phyloP scores from a whole-genome alignment of 495 filamentous ascomycete species.

The Penicillium samsonianum region DNA sequence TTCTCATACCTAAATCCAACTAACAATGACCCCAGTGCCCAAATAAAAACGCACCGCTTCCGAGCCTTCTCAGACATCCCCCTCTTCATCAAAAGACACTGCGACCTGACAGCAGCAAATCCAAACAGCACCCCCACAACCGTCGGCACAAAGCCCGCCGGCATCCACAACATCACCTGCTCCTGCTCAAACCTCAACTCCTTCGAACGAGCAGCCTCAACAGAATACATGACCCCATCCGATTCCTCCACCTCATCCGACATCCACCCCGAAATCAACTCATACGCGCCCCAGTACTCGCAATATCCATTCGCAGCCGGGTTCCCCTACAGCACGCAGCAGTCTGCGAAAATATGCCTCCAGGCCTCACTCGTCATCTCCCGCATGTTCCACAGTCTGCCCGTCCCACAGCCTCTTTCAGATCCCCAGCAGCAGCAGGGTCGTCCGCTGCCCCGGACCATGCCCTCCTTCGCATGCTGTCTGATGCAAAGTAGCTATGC shows the following conservation, averaged over 20 bases:
- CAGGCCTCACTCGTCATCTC: constrained; percentile 54
- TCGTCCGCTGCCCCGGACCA: constrained; percentile 51
- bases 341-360: constrained; percentile 57
- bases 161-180: constrained; percentile 36
- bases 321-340: constrained; percentile 54
- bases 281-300: constrained; percentile 26
- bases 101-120: constrained; percentile 50
- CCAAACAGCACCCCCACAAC: constrained; percentile 27
- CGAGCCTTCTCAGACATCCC: constrained; percentile 62
- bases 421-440: constrained; percentile 28
- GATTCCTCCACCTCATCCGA: constrained; percentile 41
- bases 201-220: constrained; percentile 37
- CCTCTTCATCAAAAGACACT: constrained; percentile 60
- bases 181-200: constrained; percentile 38
- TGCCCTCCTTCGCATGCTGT: constrained; percentile 63
- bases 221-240: constrained; percentile 42
- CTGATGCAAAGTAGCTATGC: constrained; percentile 65
- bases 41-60: constrained; percentile 63
- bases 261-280: constrained; percentile 36
- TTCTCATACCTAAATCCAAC: not conserved
- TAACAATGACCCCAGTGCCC: constrained; percentile 43
- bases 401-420: constrained; percentile 47
- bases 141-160: constrained; percentile 31
- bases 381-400: constrained; percentile 51
- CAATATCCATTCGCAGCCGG: constrained; percentile 38